A percentile compares a stretch with the other conserved stretches of the same genome.
These are phyloP conservation scores for Selaginella tamariscina DNA, from an alignment of 75 land plant species.

Conservation along the genomic window DNA sequence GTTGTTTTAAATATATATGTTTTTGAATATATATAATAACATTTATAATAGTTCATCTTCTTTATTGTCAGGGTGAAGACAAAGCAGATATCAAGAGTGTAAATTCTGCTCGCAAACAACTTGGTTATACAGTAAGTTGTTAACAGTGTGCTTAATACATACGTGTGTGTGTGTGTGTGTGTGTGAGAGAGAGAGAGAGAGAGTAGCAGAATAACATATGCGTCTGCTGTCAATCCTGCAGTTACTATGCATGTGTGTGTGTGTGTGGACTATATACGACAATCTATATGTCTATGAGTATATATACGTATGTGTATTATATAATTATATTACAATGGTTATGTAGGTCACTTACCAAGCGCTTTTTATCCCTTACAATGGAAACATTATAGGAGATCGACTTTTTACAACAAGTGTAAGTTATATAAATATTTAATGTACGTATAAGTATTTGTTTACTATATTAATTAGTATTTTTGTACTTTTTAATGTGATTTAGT, in stretches of 20 bases:
- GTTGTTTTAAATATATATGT: not conserved
- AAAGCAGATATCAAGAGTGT: slow-evolving; percentile 29
- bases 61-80: slow-evolving; percentile 28
- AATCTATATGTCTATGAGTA: too few relatives aligned
- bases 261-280: too few relatives aligned
- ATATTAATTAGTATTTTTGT: not conserved
- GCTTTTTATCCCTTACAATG: slow-evolving; percentile 24
- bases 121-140: slow-evolving; percentile 28
- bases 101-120: slow-evolving; percentile 35
- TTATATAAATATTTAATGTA: not conserved
- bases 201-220: too few relatives aligned
- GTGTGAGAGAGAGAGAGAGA: too few relatives aligned
- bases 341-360: slow-evolving; percentile 31
- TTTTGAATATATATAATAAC: not conserved
- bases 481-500: slow-evolving; percentile 16
- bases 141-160: too few relatives aligned
- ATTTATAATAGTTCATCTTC: not conserved
- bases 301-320: too few relatives aligned
- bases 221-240: too few relatives aligned
- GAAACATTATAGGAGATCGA: slow-evolving; percentile 26
- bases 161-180: too few relatives aligned
- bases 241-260: too few relatives aligned
- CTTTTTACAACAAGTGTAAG: slow-evolving; percentile 29
- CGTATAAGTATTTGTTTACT: not conserved
- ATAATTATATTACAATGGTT: too few relatives aligned